These are phyloP conservation scores for Backusella mclennaniae DNA, from an alignment of 192 early-diverging fungal species.

Conservation along the genomic window DNA sequence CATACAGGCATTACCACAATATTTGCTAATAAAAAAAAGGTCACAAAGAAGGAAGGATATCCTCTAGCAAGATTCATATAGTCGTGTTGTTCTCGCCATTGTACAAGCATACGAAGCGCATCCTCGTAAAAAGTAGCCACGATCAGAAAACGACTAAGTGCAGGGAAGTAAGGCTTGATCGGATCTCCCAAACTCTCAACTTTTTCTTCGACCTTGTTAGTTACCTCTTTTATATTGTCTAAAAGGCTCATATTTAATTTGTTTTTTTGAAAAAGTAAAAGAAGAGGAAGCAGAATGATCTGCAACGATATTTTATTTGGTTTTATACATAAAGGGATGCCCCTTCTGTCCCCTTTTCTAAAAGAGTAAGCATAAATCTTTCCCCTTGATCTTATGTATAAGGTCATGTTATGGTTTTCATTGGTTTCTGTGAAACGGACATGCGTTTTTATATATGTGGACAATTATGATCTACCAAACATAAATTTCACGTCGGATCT, in stretches of 20 bases:
- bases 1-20: conserved; percentile 76
- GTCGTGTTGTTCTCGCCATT: conserved; percentile 87
- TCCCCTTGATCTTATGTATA: neutral
- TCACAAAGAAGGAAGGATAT: conserved; percentile 76
- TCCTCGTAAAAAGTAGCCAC: conserved; percentile 97
- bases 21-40: conserved; percentile 80
- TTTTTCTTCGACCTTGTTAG: neutral
- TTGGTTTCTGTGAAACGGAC: neutral
- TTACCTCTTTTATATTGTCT: neutral
- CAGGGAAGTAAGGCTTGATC: conserved; percentile 89
- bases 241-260: neutral
- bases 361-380: neutral
- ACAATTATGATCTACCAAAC: neutral
- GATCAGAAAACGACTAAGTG: conserved; percentile 87
- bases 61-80: conserved; percentile 79
- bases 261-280: neutral
- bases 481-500: neutral
- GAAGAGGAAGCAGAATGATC: neutral
- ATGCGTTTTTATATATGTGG: neutral
- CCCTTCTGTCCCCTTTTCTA: neutral
- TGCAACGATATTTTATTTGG: neutral
- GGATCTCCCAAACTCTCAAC: conserved; percentile 70
- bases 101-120: conserved; percentile 81
- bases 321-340: neutral
- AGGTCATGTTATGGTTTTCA: neutral